A percentile compares a stretch with the other conserved stretches of the same genome.
Conservation (phyloP, 2,329 filamentous ascomycete genomes). For the Cercospora sp. region DNA sequence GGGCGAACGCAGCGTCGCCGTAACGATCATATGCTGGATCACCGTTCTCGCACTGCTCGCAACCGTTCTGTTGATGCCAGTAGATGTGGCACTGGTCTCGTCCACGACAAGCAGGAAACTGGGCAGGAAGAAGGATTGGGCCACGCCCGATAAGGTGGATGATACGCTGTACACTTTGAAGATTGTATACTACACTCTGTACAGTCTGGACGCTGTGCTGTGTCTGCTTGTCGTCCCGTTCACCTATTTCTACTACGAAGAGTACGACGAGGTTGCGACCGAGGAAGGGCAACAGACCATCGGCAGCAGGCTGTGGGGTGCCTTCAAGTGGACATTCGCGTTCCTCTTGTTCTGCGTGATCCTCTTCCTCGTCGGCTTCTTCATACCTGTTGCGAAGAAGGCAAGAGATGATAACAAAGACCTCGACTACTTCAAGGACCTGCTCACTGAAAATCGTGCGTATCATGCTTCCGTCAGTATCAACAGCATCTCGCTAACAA, state of each 20-base stretch:
- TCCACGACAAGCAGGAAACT: slow-evolving; percentile 74
- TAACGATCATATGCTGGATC: slow-evolving; percentile 82
- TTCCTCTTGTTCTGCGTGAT: slow-evolving; percentile 79
- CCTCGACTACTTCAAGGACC: slow-evolving; percentile 85
- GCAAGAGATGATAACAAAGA: slow-evolving; percentile 67
- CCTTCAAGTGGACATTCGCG: slow-evolving; percentile 84
- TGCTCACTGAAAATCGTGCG: slow-evolving; percentile 77
- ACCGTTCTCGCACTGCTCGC: slow-evolving; percentile 85
- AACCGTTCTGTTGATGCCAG: slow-evolving; percentile 86
- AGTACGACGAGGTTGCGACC: slow-evolving; percentile 87
- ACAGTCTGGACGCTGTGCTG: slow-evolving; percentile 85
- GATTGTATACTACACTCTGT: slow-evolving; percentile 88
- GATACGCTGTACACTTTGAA: slow-evolving; percentile 78
- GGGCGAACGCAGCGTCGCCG: slow-evolving; percentile 76
- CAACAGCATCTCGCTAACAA: slow-evolving; percentile 16
- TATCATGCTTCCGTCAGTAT: slow-evolving; percentile 17
- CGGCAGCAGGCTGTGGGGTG: slow-evolving; percentile 72
- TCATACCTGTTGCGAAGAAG: slow-evolving; percentile 76
- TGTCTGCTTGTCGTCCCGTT: slow-evolving; percentile 91
- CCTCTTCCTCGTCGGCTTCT: slow-evolving; percentile 89
- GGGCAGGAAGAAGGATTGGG: slow-evolving; percentile 92
- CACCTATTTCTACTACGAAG: slow-evolving; percentile 97
- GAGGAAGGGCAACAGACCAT: slow-evolving; percentile 75
- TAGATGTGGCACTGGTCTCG: slow-evolving; percentile 92
- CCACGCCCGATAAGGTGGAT: slow-evolving; percentile 75